These are phyloP conservation scores for Chalaropsis ovoidea DNA, from an alignment of 2,329 filamentous ascomycete genomes.

Conservation along the genomic window DNA sequence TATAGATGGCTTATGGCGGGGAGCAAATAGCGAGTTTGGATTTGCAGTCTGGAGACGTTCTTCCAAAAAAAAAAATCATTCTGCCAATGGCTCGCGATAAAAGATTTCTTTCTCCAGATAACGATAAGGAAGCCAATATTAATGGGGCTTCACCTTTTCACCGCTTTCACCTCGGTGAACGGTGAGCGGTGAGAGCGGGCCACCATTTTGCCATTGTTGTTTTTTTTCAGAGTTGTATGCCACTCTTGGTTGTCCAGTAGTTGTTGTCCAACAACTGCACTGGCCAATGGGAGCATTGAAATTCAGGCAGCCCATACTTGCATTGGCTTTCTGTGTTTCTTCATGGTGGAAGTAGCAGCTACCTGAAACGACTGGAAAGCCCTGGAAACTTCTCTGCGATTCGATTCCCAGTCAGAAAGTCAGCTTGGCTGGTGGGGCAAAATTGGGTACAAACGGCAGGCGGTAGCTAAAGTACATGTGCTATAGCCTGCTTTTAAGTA, in stretches of 20 bases:
- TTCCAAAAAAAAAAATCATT: conserved; percentile 20
- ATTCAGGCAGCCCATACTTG: neutral
- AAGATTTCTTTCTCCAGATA: conserved; percentile 25
- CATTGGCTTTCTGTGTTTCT: neutral
- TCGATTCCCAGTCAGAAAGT: conserved; percentile 21
- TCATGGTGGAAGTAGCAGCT: neutral
- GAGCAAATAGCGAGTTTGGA: conserved; percentile 1
- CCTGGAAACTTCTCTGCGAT: conserved; percentile 24
- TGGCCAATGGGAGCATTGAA: neutral
- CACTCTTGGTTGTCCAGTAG: neutral
- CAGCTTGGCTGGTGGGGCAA: conserved; percentile 16
- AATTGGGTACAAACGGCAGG: conserved; percentile 21
- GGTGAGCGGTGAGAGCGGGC: neutral
- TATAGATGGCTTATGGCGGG: neutral
- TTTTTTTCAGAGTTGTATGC: neutral
- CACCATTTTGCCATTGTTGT: neutral
- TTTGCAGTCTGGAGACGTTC: neutral
- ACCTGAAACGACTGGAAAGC: conserved; percentile 7
- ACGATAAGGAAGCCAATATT: conserved; percentile 20
- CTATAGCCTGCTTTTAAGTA: neutral
- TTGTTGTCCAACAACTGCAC: neutral
- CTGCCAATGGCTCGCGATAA: conserved; percentile 22
- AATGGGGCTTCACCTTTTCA: conserved; percentile 19
- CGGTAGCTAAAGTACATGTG: neutral
- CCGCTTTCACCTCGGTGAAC: conserved; percentile 19